A percentile compares a stretch with the other conserved stretches of the same genome.
Evolutionary conservation across 1,284 basidiomycete genomes (phyloP).

Genomic region (Ustilago esculenta): DNA sequence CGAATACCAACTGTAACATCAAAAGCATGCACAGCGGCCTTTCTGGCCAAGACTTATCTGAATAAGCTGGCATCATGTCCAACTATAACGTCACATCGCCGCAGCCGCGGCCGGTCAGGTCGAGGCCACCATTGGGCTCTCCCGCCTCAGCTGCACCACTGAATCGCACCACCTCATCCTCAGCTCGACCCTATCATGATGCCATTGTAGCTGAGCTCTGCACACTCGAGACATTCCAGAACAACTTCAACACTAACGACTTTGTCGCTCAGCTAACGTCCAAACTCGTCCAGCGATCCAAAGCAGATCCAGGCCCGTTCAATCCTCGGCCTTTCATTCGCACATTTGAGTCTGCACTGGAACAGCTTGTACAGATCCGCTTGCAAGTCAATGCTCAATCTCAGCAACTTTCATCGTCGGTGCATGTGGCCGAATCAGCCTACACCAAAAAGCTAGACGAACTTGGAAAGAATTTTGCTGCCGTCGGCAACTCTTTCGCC

Average conservation of each 20-base stretch:
- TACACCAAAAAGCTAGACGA: constrained; percentile 93
- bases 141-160: constrained; percentile 25
- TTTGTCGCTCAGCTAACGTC: constrained; percentile 86
- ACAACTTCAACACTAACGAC: constrained; percentile 89
- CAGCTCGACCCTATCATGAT: constrained; percentile 68
- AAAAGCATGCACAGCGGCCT: too few species aligned
- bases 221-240: constrained; percentile 74
- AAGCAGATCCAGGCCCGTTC: constrained; percentile 84
- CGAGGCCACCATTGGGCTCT: constrained; percentile 28
- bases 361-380: constrained; percentile 83
- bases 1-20: too few species aligned
- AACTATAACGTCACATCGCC: constrained; percentile 29
- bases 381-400: constrained; percentile 88
- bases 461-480: constrained; percentile 87
- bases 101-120: constrained; percentile 28
- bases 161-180: constrained; percentile 19
- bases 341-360: constrained; percentile 89
- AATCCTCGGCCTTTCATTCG: constrained; percentile 91
- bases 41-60: too few species aligned
- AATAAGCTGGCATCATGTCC: constrained; percentile 12
- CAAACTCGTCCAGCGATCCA: constrained; percentile 83
- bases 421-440: constrained; percentile 87
- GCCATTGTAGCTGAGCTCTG: constrained; percentile 75
- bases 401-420: constrained; percentile 89
- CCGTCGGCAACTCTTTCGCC: constrained; percentile 59